These are phyloP conservation scores for Lactifluus piperatus DNA, from an alignment of 768 basidiomycete genomes.

Conservation along the genomic window DNA sequence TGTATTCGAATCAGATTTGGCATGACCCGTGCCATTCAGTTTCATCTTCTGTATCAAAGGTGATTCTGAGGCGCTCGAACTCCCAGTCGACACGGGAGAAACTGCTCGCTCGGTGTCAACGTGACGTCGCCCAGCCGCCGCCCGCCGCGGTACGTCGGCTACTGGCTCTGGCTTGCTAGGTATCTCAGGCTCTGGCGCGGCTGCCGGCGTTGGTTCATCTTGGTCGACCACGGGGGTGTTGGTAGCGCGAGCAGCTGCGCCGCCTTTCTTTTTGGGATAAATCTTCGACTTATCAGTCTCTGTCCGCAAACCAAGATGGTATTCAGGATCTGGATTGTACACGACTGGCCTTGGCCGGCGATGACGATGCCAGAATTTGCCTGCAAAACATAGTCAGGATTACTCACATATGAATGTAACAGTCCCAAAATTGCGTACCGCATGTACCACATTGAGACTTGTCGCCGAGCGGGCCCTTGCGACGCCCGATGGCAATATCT, in stretches of 20 bases:
- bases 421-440: conserved; percentile 45
- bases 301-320: conserved; percentile 47
- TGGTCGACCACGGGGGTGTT: conserved; percentile 28
- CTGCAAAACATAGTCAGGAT: conserved; percentile 30
- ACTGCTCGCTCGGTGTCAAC: conserved; percentile 44
- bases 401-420: background rate
- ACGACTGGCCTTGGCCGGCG: conserved; percentile 70
- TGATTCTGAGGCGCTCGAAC: conserved; percentile 63
- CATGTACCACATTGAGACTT: conserved; percentile 90
- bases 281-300: conserved; percentile 50
- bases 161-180: conserved; percentile 37
- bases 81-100: conserved; percentile 60
- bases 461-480: conserved; percentile 85
- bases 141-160: conserved; percentile 25
- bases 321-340: conserved; percentile 69
- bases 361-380: conserved; percentile 88
- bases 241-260: conserved; percentile 40
- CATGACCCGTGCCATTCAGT: conserved; percentile 41
- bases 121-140: conserved; percentile 8
- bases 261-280: conserved; percentile 50
- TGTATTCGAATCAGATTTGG: conserved; percentile 26
- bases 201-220: conserved; percentile 25
- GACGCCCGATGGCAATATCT: conserved; percentile 70
- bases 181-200: conserved; percentile 42
- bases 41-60: conserved; percentile 64